phyloP scores from a whole-genome alignment of 768 basidiomycete genomes.

The Hirschioporus abietinus region DNA sequence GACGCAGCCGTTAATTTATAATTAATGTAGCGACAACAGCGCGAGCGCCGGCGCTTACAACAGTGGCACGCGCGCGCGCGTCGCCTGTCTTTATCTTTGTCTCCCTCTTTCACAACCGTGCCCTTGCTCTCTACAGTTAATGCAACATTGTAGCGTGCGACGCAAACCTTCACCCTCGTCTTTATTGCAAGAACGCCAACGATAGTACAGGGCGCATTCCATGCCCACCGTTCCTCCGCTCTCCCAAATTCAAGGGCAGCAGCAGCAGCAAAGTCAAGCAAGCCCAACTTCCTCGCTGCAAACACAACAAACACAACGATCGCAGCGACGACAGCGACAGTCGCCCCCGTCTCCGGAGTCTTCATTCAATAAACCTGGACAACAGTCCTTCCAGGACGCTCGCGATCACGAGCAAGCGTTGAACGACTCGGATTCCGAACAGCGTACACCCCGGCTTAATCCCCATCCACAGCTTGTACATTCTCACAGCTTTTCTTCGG shows the following conservation, averaged over 20 bases:
- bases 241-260: no score
- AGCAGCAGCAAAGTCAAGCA: constrained; percentile 30
- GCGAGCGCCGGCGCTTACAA: no score
- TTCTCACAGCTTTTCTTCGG: constrained; percentile 21
- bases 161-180: constrained; percentile 41
- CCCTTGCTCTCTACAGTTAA: no score
- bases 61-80: no score
- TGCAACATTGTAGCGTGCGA: no score
- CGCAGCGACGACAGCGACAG: constrained; percentile 26
- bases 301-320: constrained; percentile 22
- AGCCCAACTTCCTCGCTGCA: constrained; percentile 25
- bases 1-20: no score
- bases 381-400: constrained; percentile 13
- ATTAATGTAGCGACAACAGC: no score
- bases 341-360: constrained; percentile 24
- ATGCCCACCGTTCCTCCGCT: constrained; percentile 58
- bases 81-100: no score
- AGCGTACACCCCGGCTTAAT: constrained; percentile 42
- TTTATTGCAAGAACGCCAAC: constrained; percentile 40
- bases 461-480: constrained; percentile 29
- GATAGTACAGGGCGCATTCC: constrained; percentile 53
- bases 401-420: constrained; percentile 20
- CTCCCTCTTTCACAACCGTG: no score
- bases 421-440: constrained; percentile 24
- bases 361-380: constrained; percentile 27